Percentiles rank a stretch among this genome's conserved stretches.
Evolutionary conservation across 768 basidiomycete species (phyloP).

Genomic region (Russula earlei): DNA sequence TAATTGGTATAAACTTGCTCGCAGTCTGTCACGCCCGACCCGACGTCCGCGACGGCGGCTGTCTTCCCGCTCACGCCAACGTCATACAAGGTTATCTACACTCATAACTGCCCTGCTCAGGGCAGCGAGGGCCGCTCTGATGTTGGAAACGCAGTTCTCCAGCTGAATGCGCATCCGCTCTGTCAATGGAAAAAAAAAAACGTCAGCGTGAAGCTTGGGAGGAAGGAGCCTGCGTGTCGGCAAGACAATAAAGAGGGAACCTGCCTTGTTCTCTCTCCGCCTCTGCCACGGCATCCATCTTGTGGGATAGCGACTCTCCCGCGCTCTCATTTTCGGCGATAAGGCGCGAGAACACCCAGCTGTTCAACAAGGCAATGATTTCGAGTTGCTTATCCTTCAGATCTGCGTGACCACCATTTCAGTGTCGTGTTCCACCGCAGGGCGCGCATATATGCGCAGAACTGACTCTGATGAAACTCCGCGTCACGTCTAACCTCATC

Average conservation of each 20-base stretch:
- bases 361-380: slow-evolving; percentile 14
- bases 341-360: slow-evolving; percentile 17
- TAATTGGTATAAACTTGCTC: too few species aligned
- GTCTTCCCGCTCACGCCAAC: too few species aligned
- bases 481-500: slow-evolving; percentile 28
- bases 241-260: slow-evolving; percentile 10
- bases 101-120: slow-evolving; percentile 9
- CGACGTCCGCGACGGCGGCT: too few species aligned
- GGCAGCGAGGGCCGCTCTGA: slow-evolving; percentile 7
- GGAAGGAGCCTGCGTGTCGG: too few species aligned
- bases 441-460: slow-evolving; percentile 14
- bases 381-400: slow-evolving; percentile 14
- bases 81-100: too few species aligned
- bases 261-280: slow-evolving; percentile 20
- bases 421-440: background rate
- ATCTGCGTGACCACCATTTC: slow-evolving; percentile 3
- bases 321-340: slow-evolving; percentile 14
- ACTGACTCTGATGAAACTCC: slow-evolving; percentile 30
- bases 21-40: too few species aligned
- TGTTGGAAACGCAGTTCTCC: slow-evolving; percentile 14
- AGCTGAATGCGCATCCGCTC: slow-evolving; percentile 15
- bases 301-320: slow-evolving; percentile 10
- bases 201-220: too few species aligned
- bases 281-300: slow-evolving; percentile 16
- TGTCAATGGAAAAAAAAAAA: too few species aligned